These are phyloP conservation scores for Houttuynia cordata DNA, from an alignment of 164 flowering plant genomes.

Conservation along the genomic window DNA sequence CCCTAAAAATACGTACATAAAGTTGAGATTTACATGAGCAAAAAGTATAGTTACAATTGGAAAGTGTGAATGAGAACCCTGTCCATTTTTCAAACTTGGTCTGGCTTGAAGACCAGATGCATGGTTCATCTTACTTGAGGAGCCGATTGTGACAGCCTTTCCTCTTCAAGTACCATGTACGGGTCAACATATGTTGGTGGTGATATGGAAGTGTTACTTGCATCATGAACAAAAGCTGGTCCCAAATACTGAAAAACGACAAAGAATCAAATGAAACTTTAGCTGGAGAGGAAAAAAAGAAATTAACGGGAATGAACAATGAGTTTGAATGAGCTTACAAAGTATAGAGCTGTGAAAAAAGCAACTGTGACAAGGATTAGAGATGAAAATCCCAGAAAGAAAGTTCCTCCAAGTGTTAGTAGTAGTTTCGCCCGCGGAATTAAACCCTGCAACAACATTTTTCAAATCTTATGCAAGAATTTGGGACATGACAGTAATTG, in stretches of 20 bases:
- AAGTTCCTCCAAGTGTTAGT: slow-evolving; percentile 83
- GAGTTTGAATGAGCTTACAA: slow-evolving; percentile 37
- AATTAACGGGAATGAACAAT: not conserved
- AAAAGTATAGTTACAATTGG: not conserved
- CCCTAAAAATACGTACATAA: not conserved
- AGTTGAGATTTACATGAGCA: slow-evolving; percentile 7
- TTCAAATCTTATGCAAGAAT: not conserved
- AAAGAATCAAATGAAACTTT: not conserved
- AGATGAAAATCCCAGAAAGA: slow-evolving; percentile 84
- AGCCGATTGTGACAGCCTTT: slow-evolving; percentile 48
- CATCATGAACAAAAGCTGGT: slow-evolving; percentile 65
- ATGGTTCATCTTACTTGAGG: slow-evolving; percentile 42
- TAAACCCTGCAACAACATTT: slow-evolving; percentile 46
- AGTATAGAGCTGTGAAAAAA: slow-evolving; percentile 51
- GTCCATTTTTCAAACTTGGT: not conserved
- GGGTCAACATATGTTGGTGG: slow-evolving; percentile 75
- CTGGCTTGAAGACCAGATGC: not conserved
- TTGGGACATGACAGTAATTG: not conserved
- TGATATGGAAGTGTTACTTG: slow-evolving; percentile 18
- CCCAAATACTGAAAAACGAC: slow-evolving; percentile 58
- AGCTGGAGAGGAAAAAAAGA: not conserved
- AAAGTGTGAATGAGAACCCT: too few relatives aligned
- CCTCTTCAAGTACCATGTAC: slow-evolving; percentile 70
- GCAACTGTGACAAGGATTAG: slow-evolving; percentile 58
- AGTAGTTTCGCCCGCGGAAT: slow-evolving; percentile 81